Base-by-base conservation (phyloP, 306 rosid genomes). In the Urtica urens region DNA sequence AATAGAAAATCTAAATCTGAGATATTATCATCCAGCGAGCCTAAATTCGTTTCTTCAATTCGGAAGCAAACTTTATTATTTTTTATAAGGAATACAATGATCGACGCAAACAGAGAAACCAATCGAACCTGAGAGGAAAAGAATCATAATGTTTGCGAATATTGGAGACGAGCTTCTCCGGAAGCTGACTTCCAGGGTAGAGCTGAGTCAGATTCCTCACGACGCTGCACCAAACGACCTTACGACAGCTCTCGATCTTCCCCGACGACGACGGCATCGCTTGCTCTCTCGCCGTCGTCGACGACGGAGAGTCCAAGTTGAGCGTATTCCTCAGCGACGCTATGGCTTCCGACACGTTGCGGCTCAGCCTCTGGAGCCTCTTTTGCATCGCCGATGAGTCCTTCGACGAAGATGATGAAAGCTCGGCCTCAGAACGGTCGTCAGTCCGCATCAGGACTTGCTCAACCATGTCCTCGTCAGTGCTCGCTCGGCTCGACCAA, bases 61-160 rank as follows among this genome's bases (percentile, higher is more conserved):
- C n/a, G n/a, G n/a, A n/a, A n/a, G n/a, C n/a, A n/a, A n/a, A n/a
- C n/a, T n/a, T n/a, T n/a, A n/a, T n/a, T n/a, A n/a, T n/a, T n/a
- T n/a, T n/a, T n/a, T n/a, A n/a, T n/a, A n/a, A n/a, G n/a, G n/a
- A n/a, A n/a, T n/a, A n/a, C n/a, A n/a, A n/a, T n/a, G n/a, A n/a
- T n/a, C n/a, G n/a, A n/a, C n/a, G n/a, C 49, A 46, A 7, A 20
- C 56, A 9, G 53, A 38, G n/a, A n/a, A n/a, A n/a, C n/a, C n/a
- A n/a, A n/a, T n/a, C n/a, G n/a, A n/a, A 86, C 97, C 96, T 87
- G 60, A 78, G 77, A 28, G 96, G 96, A 70, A 83, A 51, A 2
- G 93, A 83, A 56, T 87, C 85, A 24, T 83, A 87, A 69, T 87
- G 96, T 71, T 71, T 87, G 64, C 96, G 87, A 44, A 87, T 71